Evolutionary conservation across 179 eudicot genomes (phyloP).

Genomic region (Actinidia chinensis): DNA sequence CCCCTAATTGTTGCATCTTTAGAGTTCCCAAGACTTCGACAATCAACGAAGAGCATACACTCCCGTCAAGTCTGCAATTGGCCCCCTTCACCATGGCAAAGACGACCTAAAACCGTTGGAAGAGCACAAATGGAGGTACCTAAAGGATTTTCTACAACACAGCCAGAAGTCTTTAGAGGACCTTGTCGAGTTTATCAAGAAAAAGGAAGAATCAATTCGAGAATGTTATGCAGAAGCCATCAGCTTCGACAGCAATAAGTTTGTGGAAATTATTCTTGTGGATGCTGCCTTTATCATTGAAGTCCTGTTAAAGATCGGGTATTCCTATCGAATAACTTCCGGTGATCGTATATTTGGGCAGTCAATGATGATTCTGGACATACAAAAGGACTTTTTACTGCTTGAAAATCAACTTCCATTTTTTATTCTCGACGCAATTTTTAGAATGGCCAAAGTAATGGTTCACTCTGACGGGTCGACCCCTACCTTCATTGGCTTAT

Average conservation of each 20-base stretch:
- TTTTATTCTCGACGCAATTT: too few species aligned
- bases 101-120: neutral
- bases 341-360: too few species aligned
- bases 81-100: neutral
- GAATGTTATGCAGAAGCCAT: slow-evolving; percentile 29
- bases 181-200: slow-evolving; percentile 20
- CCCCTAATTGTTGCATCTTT: neutral
- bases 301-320: too few species aligned
- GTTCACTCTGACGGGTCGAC: too few species aligned
- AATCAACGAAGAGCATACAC: neutral
- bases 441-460: too few species aligned
- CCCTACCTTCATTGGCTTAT: too few species aligned
- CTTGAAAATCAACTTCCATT: too few species aligned
- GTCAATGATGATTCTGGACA: too few species aligned
- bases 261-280: too few species aligned
- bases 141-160: slow-evolving; percentile 4
- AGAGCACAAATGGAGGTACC: slow-evolving; percentile 1
- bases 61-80: neutral
- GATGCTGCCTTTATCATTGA: neutral
- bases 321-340: too few species aligned
- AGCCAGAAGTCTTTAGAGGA: slow-evolving; percentile 19
- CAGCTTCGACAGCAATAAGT: too few species aligned
- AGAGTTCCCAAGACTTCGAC: neutral
- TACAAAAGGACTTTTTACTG: too few species aligned
- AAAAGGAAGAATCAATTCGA: slow-evolving; percentile 26